phyloP scores from a whole-genome alignment of 805 yeast species.

The Maudiozyma barnettii region DNA sequence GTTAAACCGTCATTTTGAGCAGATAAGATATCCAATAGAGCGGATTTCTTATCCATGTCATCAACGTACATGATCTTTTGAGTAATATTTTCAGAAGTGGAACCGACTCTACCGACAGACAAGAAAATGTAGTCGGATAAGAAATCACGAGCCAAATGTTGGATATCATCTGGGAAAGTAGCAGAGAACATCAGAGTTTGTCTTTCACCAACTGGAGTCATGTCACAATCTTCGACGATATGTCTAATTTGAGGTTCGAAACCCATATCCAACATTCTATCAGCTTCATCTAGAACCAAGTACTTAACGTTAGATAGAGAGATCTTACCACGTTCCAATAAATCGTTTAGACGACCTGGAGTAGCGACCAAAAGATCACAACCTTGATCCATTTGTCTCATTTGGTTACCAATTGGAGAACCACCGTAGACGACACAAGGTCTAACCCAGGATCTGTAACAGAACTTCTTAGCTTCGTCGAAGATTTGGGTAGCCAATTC shows the following conservation, averaged over 20 bases:
- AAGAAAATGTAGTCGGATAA: conserved; percentile 90
- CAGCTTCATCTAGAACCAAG: conserved; percentile 96
- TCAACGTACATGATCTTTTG: conserved; percentile 90
- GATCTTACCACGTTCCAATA: conserved; percentile 89
- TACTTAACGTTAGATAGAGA: conserved; percentile 85
- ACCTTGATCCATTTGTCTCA: conserved; percentile 82
- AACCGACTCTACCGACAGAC: conserved; percentile 98
- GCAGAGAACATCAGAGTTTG: conserved; percentile 98
- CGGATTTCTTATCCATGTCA: conserved; percentile 83
- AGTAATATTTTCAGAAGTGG: conserved; percentile 96
- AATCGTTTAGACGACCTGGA: conserved; percentile 96
- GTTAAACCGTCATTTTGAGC: conserved; percentile 78
- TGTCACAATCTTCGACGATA: conserved; percentile 94
- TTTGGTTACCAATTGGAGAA: conserved; percentile 83
- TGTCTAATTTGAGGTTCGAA: conserved; percentile 99
- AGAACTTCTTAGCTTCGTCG: conserved; percentile 91
- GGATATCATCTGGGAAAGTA: conserved; percentile 97
- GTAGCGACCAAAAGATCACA: conserved; percentile 96
- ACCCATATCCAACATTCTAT: conserved; percentile 99
- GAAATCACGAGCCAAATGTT: conserved; percentile 94
- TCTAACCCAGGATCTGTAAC: conserved; percentile 97
- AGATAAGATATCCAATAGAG: conserved; percentile 78
- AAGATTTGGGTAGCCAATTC: conserved; percentile 95
- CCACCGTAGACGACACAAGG: conserved; percentile 98
- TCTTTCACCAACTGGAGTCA: conserved; percentile 86